phyloP scores from a whole-genome alignment of 2,329 filamentous ascomycete species.

The Aspergillus aculeatinus region DNA sequence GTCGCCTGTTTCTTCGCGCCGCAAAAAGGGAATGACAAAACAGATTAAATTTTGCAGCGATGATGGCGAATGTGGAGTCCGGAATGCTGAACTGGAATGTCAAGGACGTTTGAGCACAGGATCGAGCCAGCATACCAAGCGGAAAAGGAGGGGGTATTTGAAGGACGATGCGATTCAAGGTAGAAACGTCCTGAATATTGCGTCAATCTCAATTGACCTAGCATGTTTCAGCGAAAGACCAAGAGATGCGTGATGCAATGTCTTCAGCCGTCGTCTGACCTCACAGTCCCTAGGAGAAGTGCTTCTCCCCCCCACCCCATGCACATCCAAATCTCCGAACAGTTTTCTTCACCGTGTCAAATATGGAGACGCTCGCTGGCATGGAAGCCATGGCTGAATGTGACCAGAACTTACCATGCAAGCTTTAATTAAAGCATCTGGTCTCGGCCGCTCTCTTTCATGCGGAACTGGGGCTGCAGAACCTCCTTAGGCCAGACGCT shows the following conservation, averaged over 20 bases:
- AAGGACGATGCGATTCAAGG: conserved; percentile 4
- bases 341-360: not conserved
- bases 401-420: conserved; percentile 9
- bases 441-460: not conserved
- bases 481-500: not conserved
- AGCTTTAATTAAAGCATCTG: conserved; percentile 5
- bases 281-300: conserved; percentile 10
- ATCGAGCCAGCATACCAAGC: conserved; percentile 22
- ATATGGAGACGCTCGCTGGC: not conserved
- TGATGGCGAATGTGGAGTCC: conserved; percentile 16
- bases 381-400: conserved; percentile 4
- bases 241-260: conserved; percentile 14
- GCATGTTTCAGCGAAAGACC: conserved; percentile 8
- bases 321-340: conserved; percentile 8
- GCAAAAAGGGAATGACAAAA: conserved; percentile 7
- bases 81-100: conserved; percentile 32
- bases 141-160: conserved; percentile 11
- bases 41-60: not conserved
- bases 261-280: conserved; percentile 22
- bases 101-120: conserved; percentile 28
- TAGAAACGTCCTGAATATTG: not conserved
- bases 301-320: conserved; percentile 12
- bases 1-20: conserved; percentile 15
- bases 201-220: conserved; percentile 8
- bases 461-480: not conserved